Conservation (phyloP, 768 basidiomycete species). For the Russula emetica region DNA sequence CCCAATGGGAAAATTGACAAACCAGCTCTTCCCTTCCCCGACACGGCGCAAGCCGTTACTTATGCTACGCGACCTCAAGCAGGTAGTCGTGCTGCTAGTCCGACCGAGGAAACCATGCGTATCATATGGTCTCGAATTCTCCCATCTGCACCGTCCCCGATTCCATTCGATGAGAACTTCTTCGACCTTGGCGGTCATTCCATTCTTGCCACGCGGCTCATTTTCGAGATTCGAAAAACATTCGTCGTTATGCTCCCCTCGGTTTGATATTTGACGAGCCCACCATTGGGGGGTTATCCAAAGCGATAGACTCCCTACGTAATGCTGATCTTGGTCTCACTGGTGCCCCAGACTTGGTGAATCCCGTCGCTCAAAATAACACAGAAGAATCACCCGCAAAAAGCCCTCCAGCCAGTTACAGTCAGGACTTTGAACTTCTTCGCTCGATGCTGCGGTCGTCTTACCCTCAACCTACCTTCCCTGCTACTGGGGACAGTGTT, state of each 20-base stretch:
- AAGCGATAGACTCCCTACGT: slow-evolving; percentile 67
- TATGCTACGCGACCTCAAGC: slow-evolving; percentile 40
- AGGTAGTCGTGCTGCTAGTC: slow-evolving; percentile 41
- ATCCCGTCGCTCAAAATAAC: not conserved
- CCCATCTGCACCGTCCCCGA: slow-evolving; percentile 67
- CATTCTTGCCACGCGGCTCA: slow-evolving; percentile 92
- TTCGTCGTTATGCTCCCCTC: slow-evolving; percentile 88
- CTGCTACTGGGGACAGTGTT: slow-evolving; percentile 50
- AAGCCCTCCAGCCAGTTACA: slow-evolving; percentile 37
- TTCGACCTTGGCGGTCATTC: slow-evolving; percentile 99
- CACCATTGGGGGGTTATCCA: slow-evolving; percentile 73
- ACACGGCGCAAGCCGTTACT: slow-evolving; percentile 68
- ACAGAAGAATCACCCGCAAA: slow-evolving; percentile 1
- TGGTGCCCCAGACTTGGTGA: slow-evolving; percentile 31
- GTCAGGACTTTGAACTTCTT: slow-evolving; percentile 68
- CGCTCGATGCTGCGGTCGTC: slow-evolving; percentile 51
- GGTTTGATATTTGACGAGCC: slow-evolving; percentile 90
- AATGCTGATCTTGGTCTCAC: slow-evolving; percentile 78
- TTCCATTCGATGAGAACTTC: slow-evolving; percentile 91
- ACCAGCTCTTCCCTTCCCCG: slow-evolving; percentile 96
- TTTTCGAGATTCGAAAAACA: slow-evolving; percentile 91
- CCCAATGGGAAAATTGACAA: slow-evolving; percentile 99
- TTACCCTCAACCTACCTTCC: slow-evolving; percentile 59
- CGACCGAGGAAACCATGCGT: slow-evolving; percentile 78
- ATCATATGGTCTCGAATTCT: slow-evolving; percentile 82